phyloP scores from a whole-genome alignment of 2,329 filamentous ascomycete genomes.

The Verticillium albo-atrum region DNA sequence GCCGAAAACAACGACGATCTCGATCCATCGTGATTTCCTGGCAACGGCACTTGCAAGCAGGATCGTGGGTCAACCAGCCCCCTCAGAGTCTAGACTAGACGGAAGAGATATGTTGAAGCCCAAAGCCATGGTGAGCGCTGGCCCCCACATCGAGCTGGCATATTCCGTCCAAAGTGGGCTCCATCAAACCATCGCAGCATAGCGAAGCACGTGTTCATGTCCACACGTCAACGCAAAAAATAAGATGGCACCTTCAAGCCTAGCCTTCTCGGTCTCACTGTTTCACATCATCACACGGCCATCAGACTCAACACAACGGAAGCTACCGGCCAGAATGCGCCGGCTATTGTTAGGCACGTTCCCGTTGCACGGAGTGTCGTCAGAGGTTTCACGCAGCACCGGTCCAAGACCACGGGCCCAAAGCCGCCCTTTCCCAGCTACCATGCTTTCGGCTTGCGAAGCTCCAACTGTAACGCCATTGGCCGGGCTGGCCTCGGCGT shows the following conservation, averaged over 20 bases:
- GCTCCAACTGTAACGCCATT: background rate
- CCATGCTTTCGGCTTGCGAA: background rate
- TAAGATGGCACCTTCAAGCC: background rate
- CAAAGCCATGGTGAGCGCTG: background rate
- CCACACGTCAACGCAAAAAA: background rate
- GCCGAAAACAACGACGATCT: no score
- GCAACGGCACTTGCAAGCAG: no score
- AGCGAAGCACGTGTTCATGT: background rate
- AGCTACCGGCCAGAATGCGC: background rate
- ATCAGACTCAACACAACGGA: background rate
- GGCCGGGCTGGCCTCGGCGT: background rate
- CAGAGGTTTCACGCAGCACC: background rate
- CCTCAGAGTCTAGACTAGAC: no score
- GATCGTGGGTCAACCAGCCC: no score
- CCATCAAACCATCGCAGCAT: background rate
- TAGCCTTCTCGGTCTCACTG: background rate
- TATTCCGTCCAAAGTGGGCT: background rate
- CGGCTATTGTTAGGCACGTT: background rate
- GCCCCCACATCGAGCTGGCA: background rate
- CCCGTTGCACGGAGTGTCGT: background rate
- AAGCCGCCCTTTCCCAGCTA: background rate
- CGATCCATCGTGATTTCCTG: no score
- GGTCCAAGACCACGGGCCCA: background rate
- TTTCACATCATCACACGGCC: background rate
- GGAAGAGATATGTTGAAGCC: no score